Percentiles rank a stretch among this genome's conserved stretches.
Conservation (phyloP, 306 rosid species). For the Trifolium fragiferum region DNA sequence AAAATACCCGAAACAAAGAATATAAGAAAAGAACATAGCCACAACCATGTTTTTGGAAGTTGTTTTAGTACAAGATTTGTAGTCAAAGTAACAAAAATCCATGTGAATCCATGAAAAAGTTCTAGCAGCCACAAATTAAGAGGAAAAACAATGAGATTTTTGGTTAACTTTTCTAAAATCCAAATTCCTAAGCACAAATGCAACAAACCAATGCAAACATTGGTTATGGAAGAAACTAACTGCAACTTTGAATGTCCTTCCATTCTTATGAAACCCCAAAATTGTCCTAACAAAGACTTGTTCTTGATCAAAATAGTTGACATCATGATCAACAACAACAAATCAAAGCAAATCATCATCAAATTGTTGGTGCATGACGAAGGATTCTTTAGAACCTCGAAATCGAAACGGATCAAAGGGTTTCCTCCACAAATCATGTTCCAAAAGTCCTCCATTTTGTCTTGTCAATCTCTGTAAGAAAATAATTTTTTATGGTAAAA, state of each 20-base stretch:
- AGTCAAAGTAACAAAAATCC: conserved; percentile 51
- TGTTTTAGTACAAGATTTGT: conserved; percentile 46
- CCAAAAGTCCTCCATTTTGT: conserved; percentile 53
- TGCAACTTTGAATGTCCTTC: conserved; percentile 45
- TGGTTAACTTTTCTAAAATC: conserved; percentile 56
- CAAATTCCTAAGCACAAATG: conserved; percentile 59
- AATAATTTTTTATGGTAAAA: background rate
- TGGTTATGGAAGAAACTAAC: conserved; percentile 49
- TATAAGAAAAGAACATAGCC: conserved; percentile 44
- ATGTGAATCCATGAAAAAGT: conserved; percentile 54
- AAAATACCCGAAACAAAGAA: conserved; percentile 39
- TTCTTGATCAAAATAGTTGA: conserved; percentile 44
- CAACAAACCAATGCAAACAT: conserved; percentile 54
- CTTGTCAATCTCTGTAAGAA: conserved; percentile 27
- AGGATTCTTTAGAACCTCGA: conserved; percentile 49
- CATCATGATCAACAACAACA: conserved; percentile 53
- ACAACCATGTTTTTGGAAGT: conserved; percentile 44
- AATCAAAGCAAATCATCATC: conserved; percentile 48
- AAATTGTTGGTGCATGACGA: conserved; percentile 60
- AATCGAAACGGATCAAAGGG: conserved; percentile 35
- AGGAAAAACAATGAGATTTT: conserved; percentile 49
- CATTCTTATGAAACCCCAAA: conserved; percentile 21
- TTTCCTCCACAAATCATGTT: conserved; percentile 52
- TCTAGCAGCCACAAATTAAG: conserved; percentile 50
- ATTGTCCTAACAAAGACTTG: conserved; percentile 39